phyloP scores from a whole-genome alignment of 192 early-diverging fungal species.

The Coemansia sp. region DNA sequence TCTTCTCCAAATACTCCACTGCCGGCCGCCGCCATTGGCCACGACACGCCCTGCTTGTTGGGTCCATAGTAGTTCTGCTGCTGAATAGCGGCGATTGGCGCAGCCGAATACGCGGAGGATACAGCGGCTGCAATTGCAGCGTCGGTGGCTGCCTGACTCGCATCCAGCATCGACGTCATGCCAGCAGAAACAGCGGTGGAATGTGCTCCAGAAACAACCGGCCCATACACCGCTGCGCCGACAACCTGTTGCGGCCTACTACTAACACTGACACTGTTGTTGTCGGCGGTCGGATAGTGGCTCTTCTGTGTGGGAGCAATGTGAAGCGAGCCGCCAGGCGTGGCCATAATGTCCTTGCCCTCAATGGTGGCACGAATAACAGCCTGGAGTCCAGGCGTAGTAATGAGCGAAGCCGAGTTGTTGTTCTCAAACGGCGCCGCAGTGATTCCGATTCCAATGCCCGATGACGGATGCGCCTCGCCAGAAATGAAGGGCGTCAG shows the following conservation, averaged over 20 bases:
- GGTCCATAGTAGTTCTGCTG: too few species aligned
- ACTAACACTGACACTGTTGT: too few species aligned
- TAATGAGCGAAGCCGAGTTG: constrained; percentile 16
- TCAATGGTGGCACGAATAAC: constrained; percentile 32
- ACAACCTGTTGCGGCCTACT: too few species aligned
- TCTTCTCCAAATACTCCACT: background rate
- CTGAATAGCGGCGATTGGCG: too few species aligned
- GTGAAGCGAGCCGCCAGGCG: constrained; percentile 44
- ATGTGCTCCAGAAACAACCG: background rate
- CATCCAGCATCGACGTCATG: too few species aligned
- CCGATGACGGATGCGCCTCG: constrained; percentile 18
- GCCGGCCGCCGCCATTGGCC: background rate
- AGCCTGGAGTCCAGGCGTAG: constrained; percentile 34
- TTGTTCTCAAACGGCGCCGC: constrained; percentile 7
- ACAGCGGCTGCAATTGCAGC: too few species aligned
- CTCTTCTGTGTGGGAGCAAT: constrained; percentile 5
- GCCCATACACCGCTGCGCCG: too few species aligned
- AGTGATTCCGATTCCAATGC: background rate
- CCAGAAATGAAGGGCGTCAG: constrained; percentile 43
- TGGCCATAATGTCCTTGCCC: constrained; percentile 32
- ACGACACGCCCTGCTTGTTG: too few species aligned
- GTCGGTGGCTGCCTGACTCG: too few species aligned
- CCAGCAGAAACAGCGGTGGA: too few species aligned
- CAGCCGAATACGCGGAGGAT: too few species aligned
- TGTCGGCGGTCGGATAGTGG: background rate